phyloP scores from a whole-genome alignment of 306 rosid genomes.

The Adenanthera pavonina region DNA sequence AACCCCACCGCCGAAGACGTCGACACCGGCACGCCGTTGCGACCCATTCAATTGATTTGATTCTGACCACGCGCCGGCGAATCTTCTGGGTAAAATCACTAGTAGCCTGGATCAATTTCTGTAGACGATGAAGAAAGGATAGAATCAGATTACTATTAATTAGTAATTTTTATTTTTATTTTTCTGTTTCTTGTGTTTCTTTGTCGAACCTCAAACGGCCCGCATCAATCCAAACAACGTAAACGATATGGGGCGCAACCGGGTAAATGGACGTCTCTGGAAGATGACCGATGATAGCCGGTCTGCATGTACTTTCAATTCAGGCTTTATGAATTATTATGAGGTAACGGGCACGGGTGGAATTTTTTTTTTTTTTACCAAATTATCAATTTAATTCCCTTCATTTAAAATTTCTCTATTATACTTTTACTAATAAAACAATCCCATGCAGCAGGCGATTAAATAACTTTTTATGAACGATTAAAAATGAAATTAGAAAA shows the following conservation, averaged over 20 bases:
- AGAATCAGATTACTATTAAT: neutral
- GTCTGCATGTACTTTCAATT: neutral
- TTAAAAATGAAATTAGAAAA: no score
- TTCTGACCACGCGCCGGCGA: neutral
- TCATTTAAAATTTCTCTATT: neutral
- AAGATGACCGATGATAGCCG: conserved; percentile 35
- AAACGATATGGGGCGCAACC: neutral
- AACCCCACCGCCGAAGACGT: conserved; percentile 34
- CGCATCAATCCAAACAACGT: conserved; percentile 34
- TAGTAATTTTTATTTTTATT: neutral
- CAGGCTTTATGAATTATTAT: neutral
- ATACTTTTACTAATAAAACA: no score
- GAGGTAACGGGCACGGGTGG: neutral
- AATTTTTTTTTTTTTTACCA: neutral
- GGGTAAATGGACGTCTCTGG: conserved; percentile 8
- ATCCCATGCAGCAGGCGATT: no score
- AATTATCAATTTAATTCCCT: neutral
- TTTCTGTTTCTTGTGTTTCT: neutral
- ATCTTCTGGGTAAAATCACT: conserved; percentile 19
- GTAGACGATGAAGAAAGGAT: neutral
- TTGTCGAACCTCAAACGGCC: conserved; percentile 31
- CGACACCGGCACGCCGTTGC: conserved; percentile 50
- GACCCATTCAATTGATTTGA: conserved; percentile 50
- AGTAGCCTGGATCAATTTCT: neutral
- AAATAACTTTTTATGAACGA: no score